These are phyloP conservation scores for Boletus rubescentipes DNA, from an alignment of 768 basidiomycete species.

Conservation along the genomic window DNA sequence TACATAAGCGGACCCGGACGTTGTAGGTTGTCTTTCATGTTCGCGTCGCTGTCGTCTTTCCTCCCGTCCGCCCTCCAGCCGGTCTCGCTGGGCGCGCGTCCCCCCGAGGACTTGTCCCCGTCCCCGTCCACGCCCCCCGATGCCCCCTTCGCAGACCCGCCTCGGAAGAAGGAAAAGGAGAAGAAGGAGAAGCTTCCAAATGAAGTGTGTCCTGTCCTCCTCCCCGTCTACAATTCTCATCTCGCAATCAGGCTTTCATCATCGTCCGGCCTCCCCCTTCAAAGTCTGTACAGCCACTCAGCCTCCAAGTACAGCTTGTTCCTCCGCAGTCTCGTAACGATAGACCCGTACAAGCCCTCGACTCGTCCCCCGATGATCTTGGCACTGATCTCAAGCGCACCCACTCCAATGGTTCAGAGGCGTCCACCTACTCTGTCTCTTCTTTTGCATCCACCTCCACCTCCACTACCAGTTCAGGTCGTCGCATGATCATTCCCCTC, in stretches of 20 bases:
- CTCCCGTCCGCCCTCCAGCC: slow-evolving; percentile 52
- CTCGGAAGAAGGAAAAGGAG: slow-evolving; percentile 44
- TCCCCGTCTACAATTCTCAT: slow-evolving; percentile 8
- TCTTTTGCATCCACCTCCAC: slow-evolving; percentile 45
- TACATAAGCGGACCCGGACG: slow-evolving; percentile 17
- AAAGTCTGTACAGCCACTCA: slow-evolving; percentile 81
- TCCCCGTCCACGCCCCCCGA: slow-evolving; percentile 7
- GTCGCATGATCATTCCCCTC: slow-evolving; percentile 80
- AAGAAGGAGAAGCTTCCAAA: slow-evolving; percentile 40
- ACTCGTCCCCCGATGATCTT: slow-evolving; percentile 35
- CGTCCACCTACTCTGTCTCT: slow-evolving; percentile 40
- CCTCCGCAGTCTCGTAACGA: slow-evolving; percentile 51
- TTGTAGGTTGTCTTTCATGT: slow-evolving; percentile 36
- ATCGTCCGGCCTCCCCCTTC: slow-evolving; percentile 89
- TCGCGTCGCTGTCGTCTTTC: slow-evolving; percentile 51
- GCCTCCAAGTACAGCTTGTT: slow-evolving; percentile 90
- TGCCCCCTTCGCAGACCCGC: slow-evolving; percentile 27
- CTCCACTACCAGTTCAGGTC: slow-evolving; percentile 37
- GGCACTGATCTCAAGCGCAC: slow-evolving; percentile 29
- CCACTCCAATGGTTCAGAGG: slow-evolving; percentile 52
- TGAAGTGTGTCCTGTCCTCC: slow-evolving; percentile 40
- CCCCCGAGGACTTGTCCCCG: slow-evolving; percentile 19
- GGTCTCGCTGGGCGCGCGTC: slow-evolving; percentile 20
- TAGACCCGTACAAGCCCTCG: slow-evolving; percentile 45
- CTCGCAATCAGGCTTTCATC: slow-evolving; percentile 69